phyloP scores from a whole-genome alignment of 2,329 filamentous ascomycete species.

The Pseudonectria foliicola region DNA sequence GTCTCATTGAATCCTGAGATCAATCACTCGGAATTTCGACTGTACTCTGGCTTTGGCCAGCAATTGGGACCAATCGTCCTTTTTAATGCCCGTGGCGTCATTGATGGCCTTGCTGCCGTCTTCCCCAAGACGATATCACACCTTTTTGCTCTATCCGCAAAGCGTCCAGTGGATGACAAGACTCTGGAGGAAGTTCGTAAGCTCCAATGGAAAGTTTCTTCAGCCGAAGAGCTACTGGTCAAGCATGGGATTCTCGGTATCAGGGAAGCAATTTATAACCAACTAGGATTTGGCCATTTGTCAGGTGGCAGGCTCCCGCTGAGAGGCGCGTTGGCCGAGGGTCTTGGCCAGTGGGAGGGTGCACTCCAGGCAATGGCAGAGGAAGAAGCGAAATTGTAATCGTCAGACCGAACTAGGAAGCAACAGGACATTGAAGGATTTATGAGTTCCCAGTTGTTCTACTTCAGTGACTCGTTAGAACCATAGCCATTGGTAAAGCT shows the following conservation, averaged over 20 bases:
- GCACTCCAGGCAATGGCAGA: no score
- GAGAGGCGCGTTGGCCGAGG: slow-evolving; percentile 46
- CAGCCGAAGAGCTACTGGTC: slow-evolving; percentile 55
- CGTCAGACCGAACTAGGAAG: no score
- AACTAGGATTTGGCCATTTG: slow-evolving; percentile 49
- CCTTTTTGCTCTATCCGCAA: slow-evolving; percentile 42
- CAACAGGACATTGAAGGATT: no score
- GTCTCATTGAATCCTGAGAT: slow-evolving; percentile 55
- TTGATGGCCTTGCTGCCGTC: slow-evolving; percentile 58
- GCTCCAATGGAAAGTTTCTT: slow-evolving; percentile 55
- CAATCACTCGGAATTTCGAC: slow-evolving; percentile 52
- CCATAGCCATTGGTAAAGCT: no score
- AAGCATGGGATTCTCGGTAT: slow-evolving; percentile 56
- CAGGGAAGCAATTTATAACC: slow-evolving; percentile 52
- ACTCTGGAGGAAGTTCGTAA: slow-evolving; percentile 44
- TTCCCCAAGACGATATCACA: slow-evolving; percentile 56
- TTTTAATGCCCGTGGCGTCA: slow-evolving; percentile 57
- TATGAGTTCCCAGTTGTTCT: no score
- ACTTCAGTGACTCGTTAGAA: no score
- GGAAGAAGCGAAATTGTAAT: no score
- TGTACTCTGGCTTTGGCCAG: slow-evolving; percentile 60
- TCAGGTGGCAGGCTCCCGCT: slow-evolving; percentile 54
- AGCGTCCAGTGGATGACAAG: slow-evolving; percentile 31
- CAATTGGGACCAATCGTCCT: slow-evolving; percentile 57
- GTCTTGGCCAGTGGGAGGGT: slow-evolving; percentile 3